A percentile compares a stretch with the other conserved stretches of the same genome.
phyloP scores from a whole-genome alignment of 257 asterid genomes.

The Solanum okadae region DNA sequence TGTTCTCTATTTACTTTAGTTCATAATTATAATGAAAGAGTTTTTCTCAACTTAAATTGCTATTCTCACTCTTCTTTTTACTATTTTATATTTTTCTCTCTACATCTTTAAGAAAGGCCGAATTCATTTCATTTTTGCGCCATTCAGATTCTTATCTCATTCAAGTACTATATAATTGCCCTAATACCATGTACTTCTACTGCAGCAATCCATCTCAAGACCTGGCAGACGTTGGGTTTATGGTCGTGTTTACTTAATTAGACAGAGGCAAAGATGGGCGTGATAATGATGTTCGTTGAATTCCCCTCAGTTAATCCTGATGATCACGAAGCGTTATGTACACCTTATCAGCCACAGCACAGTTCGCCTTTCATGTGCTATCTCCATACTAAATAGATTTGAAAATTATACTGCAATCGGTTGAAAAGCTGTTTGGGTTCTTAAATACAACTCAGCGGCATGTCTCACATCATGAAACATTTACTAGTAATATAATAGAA shows the following conservation, averaged over 20 bases:
- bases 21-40: too few relatives aligned
- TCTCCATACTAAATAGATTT: background rate
- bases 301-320: background rate
- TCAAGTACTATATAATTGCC: background rate
- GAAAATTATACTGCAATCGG: background rate
- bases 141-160: background rate
- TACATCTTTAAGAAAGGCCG: too few relatives aligned
- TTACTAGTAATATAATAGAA: background rate
- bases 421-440: background rate
- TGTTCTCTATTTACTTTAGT: too few relatives aligned
- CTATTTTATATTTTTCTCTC: too few relatives aligned
- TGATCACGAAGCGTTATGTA: background rate
- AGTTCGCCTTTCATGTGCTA: background rate
- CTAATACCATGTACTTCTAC: background rate
- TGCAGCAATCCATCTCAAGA: constrained; percentile 60
- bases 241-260: constrained; percentile 87
- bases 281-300: constrained; percentile 8
- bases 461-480: background rate
- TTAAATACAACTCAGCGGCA: background rate
- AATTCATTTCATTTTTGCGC: background rate
- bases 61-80: too few relatives aligned
- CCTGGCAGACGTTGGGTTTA: constrained; percentile 79
- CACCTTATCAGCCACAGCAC: background rate
- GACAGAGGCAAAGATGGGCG: constrained; percentile 44
- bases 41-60: too few relatives aligned